Base-by-base conservation (phyloP, 495 filamentous ascomycete genomes). In the Pseudomonodictys pantanalensis region DNA sequence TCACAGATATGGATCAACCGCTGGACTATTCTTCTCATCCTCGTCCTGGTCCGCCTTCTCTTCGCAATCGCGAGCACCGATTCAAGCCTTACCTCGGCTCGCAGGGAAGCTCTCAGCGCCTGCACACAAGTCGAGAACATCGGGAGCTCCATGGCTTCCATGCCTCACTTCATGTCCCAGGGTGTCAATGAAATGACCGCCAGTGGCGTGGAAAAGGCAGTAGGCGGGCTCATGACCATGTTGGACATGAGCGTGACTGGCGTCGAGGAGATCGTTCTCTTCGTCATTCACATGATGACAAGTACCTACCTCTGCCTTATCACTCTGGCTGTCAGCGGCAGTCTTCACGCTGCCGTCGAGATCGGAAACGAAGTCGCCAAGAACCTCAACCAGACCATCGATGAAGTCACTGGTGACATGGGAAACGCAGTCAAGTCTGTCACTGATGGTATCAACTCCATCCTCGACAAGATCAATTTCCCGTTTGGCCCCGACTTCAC, bases 1-100 rank as follows among this genome's bases (percentile, higher is more conserved):
- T 98, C 93, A 26, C 93, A 98, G 78, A 77, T 90, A 68, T 96
- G 91, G 91, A 86, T 97, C 78, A 97, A 97, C 78, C 80, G 87
- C 74, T 98, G 95, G 95, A 97, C 93, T 38, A 78, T 98, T 54
- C 80, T 98, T 42, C 77, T 98, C 9, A 69, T 95, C 39, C 81
- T 98, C 49, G 83, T 97, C 18, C 82, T 98, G 22, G 83, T 86
- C 59, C 83, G 93, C 44, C 78, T 90, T 56, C 73, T 98, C 46
- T 72, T 98, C 45, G 86, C 91, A 18, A 79, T 88, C 30, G 76
- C 78, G 32, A 79, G 80, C 64, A 76, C 96, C 50, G 78, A 93
- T 64, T 75, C 80, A 51, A 84, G 91, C 69, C 79, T 97, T 68
- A 82, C 67, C 18, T 81, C 83, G 35, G 93, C 95, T 38, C 84